These are phyloP conservation scores for Auricularia heimuer DNA, from an alignment of 768 basidiomycete species.

Conservation along the genomic window DNA sequence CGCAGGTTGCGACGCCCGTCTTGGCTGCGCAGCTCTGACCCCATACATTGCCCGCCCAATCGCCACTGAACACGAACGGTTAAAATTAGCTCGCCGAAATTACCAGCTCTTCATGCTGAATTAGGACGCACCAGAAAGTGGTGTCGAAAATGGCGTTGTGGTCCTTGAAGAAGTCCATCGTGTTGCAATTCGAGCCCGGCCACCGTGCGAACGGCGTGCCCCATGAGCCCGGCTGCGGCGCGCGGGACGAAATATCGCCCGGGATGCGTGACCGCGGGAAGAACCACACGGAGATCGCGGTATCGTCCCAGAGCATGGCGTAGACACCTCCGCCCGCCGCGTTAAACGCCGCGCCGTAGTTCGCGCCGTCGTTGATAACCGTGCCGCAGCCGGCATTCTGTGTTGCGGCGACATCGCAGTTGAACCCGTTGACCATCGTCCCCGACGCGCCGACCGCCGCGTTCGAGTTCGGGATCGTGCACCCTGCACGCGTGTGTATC, in stretches of 20 bases:
- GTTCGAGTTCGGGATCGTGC: constrained; percentile 40
- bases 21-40: constrained; percentile 72
- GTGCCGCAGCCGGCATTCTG: constrained; percentile 78
- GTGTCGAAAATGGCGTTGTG: constrained; percentile 80
- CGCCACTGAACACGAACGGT: constrained; percentile 41
- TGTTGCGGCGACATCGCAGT: constrained; percentile 63
- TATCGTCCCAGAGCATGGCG: constrained; percentile 72
- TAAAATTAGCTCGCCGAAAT: neutral
- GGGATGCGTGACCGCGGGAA: constrained; percentile 71
- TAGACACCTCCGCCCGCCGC: constrained; percentile 78
- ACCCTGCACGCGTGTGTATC: constrained; percentile 68
- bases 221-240: constrained; percentile 72
- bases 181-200: constrained; percentile 65
- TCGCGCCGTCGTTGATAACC: constrained; percentile 45
- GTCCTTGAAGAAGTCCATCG: constrained; percentile 66
- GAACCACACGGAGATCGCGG: constrained; percentile 73
- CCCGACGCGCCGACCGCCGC: constrained; percentile 48
- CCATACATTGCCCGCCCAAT: constrained; percentile 88
- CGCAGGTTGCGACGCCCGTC: constrained; percentile 76
- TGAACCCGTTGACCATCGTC: constrained; percentile 53
- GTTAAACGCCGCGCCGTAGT: constrained; percentile 85
- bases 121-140: constrained; percentile 58
- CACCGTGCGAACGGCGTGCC: constrained; percentile 68
- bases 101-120: constrained; percentile 5
- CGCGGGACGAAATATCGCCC: constrained; percentile 58